These are phyloP conservation scores for Trichosanthes truncata DNA, from an alignment of 306 rosid genomes.

Conservation along the genomic window DNA sequence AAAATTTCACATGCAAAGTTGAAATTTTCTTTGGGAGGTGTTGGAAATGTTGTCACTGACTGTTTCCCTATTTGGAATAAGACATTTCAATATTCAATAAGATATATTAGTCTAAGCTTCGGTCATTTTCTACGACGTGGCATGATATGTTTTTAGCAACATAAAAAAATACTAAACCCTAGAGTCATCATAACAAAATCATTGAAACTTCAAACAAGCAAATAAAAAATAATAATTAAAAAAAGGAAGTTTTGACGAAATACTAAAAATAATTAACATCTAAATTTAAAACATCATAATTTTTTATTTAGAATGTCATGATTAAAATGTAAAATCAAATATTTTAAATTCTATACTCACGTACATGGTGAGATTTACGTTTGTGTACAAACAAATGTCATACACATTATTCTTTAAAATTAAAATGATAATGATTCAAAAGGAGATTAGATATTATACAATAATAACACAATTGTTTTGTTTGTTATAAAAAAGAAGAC, in stretches of 20 bases:
- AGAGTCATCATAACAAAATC: neutral
- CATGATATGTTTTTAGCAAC: neutral
- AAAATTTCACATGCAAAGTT: too few species aligned
- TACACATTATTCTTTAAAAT: too few species aligned
- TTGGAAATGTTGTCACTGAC: neutral
- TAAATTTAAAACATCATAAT: neutral
- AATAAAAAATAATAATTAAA: neutral
- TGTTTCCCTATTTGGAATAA: neutral
- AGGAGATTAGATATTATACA: neutral
- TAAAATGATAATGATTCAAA: too few species aligned
- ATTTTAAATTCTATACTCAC: neutral
- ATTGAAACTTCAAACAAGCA: neutral
- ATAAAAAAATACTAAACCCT: neutral
- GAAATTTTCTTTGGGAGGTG: too few species aligned
- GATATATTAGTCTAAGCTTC: neutral
- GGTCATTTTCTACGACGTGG: neutral
- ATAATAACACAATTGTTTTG: neutral
- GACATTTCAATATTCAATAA: neutral
- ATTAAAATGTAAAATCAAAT: neutral
- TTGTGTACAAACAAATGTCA: neutral
- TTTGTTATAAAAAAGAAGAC: neutral
- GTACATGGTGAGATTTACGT: neutral
- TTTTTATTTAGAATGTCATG: neutral
- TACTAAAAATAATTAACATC: neutral
- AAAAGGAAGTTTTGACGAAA: neutral